phyloP scores from a whole-genome alignment of 192 early-diverging fungal species.

The Chytriomyces sp. region DNA sequence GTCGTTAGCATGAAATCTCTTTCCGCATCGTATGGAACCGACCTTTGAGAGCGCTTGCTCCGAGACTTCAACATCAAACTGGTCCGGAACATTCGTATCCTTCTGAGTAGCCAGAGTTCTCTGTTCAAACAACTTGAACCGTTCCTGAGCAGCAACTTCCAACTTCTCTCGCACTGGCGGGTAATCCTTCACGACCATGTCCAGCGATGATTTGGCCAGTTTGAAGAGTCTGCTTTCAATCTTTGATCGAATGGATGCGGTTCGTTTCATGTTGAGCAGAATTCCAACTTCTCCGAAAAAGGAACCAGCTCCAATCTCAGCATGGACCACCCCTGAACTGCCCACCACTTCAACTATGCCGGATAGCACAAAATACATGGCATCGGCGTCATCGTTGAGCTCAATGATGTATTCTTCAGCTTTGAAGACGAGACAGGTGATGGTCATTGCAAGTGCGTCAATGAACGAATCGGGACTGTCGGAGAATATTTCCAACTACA shows the following conservation, averaged over 20 bases:
- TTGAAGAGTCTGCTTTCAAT: constrained; percentile 51
- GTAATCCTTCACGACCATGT: constrained; percentile 38
- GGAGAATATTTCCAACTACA: constrained; percentile 45
- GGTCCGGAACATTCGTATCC: constrained; percentile 37
- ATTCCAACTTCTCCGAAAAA: constrained; percentile 64
- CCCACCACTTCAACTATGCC: constrained; percentile 51
- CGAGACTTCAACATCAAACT: constrained; percentile 52
- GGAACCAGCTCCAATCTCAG: constrained; percentile 46
- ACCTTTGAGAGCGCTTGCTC: constrained; percentile 51
- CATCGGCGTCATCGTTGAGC: constrained; percentile 44
- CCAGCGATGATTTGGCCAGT: constrained; percentile 43
- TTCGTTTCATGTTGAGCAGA: constrained; percentile 52
- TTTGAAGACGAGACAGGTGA: constrained; percentile 37
- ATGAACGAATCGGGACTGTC: constrained; percentile 43
- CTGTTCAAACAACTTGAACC: constrained; percentile 40
- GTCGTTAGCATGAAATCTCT: background rate
- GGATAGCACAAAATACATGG: constrained; percentile 52
- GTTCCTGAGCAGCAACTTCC: constrained; percentile 50
- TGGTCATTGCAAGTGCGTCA: constrained; percentile 41
- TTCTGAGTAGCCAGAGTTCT: constrained; percentile 22
- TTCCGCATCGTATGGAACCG: background rate
- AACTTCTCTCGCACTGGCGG: constrained; percentile 49
- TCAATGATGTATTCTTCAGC: constrained; percentile 38
- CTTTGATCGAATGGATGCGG: constrained; percentile 51
- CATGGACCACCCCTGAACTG: constrained; percentile 43